These are phyloP conservation scores for Paecilomyces sp. DNA, from an alignment of 2,329 filamentous ascomycete species.

Conservation along the genomic window DNA sequence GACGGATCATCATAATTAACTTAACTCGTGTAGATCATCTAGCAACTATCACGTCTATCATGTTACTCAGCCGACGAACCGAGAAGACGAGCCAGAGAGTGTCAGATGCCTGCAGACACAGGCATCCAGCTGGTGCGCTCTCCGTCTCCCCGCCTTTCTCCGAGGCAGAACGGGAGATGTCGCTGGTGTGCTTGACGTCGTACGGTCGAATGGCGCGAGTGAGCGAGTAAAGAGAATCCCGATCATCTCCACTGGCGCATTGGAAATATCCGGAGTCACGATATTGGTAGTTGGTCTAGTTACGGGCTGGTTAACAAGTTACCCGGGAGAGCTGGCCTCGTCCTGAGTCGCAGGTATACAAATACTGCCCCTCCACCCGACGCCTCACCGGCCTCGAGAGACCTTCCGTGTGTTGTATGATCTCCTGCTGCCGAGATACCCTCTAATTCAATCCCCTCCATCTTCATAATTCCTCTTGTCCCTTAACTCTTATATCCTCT, in stretches of 20 bases:
- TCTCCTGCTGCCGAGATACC: background rate
- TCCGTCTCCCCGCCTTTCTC: slow-evolving; percentile 16
- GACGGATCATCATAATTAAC: background rate
- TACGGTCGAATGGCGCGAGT: slow-evolving; percentile 19
- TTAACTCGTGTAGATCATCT: no score
- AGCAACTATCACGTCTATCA: no score
- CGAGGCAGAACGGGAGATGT: slow-evolving; percentile 32
- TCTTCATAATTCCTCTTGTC: slow-evolving; percentile 7
- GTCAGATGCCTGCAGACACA: background rate
- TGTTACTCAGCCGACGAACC: background rate
- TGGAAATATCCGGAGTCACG: slow-evolving; percentile 32
- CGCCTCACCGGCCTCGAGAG: background rate
- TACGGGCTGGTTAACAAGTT: background rate
- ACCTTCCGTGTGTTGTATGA: slow-evolving; percentile 1
- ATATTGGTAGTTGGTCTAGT: background rate
- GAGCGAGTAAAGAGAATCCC: slow-evolving; percentile 16
- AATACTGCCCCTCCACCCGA: background rate
- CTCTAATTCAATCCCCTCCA: background rate
- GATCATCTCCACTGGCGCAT: slow-evolving; percentile 22
- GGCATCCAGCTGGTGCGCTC: background rate
- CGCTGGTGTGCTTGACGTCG: slow-evolving; percentile 19
- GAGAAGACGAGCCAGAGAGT: background rate
- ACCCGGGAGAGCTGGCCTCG: slow-evolving; percentile 10
- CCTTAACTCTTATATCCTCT: background rate
- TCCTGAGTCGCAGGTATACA: background rate